Base-by-base conservation (phyloP, 176 grass and related monocot genomes). In the Hordeum marinum region DNA sequence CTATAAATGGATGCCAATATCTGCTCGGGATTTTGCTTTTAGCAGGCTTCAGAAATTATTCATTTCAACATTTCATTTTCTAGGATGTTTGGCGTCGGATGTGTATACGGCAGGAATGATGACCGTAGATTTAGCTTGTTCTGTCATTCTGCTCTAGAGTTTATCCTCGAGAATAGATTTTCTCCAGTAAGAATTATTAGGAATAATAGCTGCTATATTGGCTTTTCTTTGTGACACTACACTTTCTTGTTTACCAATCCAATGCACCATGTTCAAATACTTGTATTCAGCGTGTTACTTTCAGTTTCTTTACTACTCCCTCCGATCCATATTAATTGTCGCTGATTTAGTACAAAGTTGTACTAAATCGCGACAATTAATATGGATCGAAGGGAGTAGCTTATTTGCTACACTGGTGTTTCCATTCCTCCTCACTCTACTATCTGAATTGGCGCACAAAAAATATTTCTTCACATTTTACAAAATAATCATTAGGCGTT, bases 91-190 rank as follows among this genome's bases (percentile, higher is more conserved):
- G 72, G 43, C 29, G 88, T 88, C 0, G 92, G 92, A 80, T 92
- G 84, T 65, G 82, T 97, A 78, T 94, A 97, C 79, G 95, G 95
- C 82, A 91, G 86, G 80, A 90, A 91, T 37, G 90, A 94, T 86
- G 90, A 72, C 36, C 74, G 71, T 35, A 89, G 92, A 79, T 97
- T 97, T 85, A 86, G 88, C 26, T 94, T 94, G 63, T 97, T 97
- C 81, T 94, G 92, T 84, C 94, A 89, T 83, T 85, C 94, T 81
- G 94, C 94, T 89, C 84, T 97, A 25, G 94, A 97, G 78, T 94
- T 94, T 85, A 90, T 97, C 63, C 82, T 91, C 42, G 92, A 92
- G 62, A 92, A 69, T 36, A 84, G 92, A 85, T 89, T 80, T 79
- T 72, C 63, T 65, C 94, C 94, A 2, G 92, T 97, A 89, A 75